phyloP scores from a whole-genome alignment of 768 basidiomycete genomes.

The Pilatotrama ljubarskyi region DNA sequence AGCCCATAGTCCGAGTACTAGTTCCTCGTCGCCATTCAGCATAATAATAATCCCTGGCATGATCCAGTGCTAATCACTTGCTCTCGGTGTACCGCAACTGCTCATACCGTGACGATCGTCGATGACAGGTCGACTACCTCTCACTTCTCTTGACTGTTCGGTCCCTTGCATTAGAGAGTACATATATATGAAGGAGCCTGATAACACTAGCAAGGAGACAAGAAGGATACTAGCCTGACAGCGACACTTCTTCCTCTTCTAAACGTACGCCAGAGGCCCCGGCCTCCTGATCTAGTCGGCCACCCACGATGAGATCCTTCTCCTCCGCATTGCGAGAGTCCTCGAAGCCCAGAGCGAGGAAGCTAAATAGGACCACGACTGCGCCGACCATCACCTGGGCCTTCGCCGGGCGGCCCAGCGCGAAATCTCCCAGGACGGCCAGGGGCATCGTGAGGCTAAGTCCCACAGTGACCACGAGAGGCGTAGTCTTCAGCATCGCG shows the following conservation, averaged over 20 bases:
- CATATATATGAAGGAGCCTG: not conserved
- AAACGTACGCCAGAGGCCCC: conserved; percentile 5
- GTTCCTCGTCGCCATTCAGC: no score
- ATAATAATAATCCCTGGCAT: no score
- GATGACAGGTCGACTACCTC: no score
- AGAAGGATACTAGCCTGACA: not conserved
- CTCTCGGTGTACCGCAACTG: no score
- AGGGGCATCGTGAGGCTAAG: conserved; percentile 92
- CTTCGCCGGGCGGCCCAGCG: conserved; percentile 58
- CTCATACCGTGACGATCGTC: no score
- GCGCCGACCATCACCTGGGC: conserved; percentile 73
- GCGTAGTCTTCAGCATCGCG: conserved; percentile 96
- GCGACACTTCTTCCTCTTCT: conserved; percentile 13
- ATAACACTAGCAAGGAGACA: not conserved
- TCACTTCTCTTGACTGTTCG: not conserved
- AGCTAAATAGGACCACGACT: conserved; percentile 70
- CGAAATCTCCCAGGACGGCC: conserved; percentile 80
- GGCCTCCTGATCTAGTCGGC: conserved; percentile 20
- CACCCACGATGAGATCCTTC: conserved; percentile 21
- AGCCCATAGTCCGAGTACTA: not conserved
- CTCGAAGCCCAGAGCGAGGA: conserved; percentile 70
- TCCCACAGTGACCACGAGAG: conserved; percentile 89
- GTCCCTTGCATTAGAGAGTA: not conserved
- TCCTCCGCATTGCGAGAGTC: conserved; percentile 37
- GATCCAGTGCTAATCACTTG: no score